Percentiles rank a stretch among this genome's conserved stretches.
Conservation (phyloP, 2,329 filamentous ascomycete species). For the Trichoderma asperellum region DNA sequence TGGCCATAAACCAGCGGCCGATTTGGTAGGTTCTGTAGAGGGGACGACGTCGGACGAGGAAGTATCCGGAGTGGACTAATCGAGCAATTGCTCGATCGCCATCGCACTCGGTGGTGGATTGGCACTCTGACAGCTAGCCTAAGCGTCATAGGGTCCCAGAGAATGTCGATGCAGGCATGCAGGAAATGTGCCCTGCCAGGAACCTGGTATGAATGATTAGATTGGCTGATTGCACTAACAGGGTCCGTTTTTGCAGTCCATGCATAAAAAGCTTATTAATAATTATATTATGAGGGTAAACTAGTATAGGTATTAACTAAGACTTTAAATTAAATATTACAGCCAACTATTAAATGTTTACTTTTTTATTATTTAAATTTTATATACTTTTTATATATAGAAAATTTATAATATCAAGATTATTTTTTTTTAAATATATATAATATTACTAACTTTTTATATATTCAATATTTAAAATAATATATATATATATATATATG, state of each 20-base stretch:
- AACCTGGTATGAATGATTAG: neutral
- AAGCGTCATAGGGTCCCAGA: conserved; percentile 33
- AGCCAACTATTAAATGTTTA: no score
- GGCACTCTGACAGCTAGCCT: conserved; percentile 33
- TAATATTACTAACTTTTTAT: no score
- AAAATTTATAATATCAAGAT: no score
- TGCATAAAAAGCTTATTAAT: neutral
- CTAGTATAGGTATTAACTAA: neutral
- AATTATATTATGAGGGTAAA: neutral
- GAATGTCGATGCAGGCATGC: neutral
- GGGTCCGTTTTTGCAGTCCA: neutral
- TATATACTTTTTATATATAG: no score
- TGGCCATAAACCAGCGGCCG: conserved; percentile 31
- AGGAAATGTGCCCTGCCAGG: neutral
- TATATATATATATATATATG: no score
- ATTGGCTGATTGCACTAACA: neutral
- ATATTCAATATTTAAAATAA: no score
- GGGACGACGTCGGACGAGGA: neutral
- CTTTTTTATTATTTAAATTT: no score
- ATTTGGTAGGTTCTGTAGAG: neutral
- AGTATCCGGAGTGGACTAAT: neutral
- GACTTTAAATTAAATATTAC: no score
- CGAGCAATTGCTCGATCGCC: conserved; percentile 30
- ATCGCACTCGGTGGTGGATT: conserved; percentile 34
- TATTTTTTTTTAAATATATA: no score